Evolutionary conservation across 495 filamentous ascomycete species (phyloP).

Genomic region (Xylaria palmicola): DNA sequence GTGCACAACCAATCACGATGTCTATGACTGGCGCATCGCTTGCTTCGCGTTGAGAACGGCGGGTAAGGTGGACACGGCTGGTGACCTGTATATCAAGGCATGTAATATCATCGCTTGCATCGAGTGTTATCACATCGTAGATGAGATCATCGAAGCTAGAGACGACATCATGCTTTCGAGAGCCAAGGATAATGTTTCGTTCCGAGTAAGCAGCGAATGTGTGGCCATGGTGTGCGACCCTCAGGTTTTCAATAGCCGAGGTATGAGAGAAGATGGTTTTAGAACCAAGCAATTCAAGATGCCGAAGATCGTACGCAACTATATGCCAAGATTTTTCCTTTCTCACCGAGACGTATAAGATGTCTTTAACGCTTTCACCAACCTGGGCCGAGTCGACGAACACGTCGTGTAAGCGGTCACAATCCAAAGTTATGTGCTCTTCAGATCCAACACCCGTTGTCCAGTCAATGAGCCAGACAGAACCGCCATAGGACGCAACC

Average conservation of each 20-base stretch:
- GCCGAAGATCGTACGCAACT: conserved; percentile 38
- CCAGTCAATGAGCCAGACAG: conserved; percentile 77
- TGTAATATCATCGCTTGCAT: conserved; percentile 53
- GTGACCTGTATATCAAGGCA: conserved; percentile 54
- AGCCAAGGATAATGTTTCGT: conserved; percentile 25
- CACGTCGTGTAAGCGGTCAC: conserved; percentile 35
- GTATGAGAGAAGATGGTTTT: conserved; percentile 34
- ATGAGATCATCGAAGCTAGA: conserved; percentile 36
- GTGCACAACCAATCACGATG: conserved; percentile 69
- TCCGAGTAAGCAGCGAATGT: conserved; percentile 24
- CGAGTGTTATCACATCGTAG: conserved; percentile 51
- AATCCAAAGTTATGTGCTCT: conserved; percentile 33
- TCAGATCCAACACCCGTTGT: conserved; percentile 51
- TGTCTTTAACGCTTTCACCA: conserved; percentile 35
- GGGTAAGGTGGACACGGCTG: conserved; percentile 28
- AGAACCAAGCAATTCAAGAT: conserved; percentile 19
- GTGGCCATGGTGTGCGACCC: conserved; percentile 23
- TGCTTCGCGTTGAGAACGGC: conserved; percentile 35
- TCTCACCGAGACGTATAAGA: conserved; percentile 41
- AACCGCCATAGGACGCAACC: conserved; percentile 65
- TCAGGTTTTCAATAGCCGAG: conserved; percentile 33
- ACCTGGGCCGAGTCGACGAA: conserved; percentile 42
- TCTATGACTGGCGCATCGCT: conserved; percentile 51
- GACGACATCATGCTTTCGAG: conserved; percentile 8
- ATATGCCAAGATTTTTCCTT: conserved; percentile 39